A percentile compares a stretch with the other conserved stretches of the same genome.
Conservation (phyloP, 331 rosid species). For the Prunus yedoensis region DNA sequence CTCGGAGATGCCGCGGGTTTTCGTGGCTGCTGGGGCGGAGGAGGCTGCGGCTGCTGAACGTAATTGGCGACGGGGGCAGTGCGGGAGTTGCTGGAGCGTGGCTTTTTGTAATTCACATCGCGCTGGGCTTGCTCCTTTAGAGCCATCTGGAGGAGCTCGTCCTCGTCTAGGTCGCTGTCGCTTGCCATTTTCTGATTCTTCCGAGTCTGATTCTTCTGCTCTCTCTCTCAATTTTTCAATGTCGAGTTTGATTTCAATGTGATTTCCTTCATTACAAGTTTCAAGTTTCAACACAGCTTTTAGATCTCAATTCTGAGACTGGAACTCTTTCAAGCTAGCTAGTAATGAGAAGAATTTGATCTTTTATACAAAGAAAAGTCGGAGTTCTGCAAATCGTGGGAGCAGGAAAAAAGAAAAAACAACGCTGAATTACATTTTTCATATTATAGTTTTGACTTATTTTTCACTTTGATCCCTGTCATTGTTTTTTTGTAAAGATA, state of each 20-base stretch:
- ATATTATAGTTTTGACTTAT: too few species aligned
- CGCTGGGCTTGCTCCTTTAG: slow-evolving; percentile 84
- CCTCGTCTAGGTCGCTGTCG: slow-evolving; percentile 78
- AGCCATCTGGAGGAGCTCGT: slow-evolving; percentile 94
- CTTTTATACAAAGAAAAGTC: too few species aligned
- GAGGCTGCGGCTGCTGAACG: slow-evolving; percentile 54
- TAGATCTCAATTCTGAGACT: background rate
- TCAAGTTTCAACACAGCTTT: too few species aligned
- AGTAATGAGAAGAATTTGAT: too few species aligned
- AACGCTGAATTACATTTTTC: too few species aligned
- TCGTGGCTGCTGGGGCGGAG: slow-evolving; percentile 22
- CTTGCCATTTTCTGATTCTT: slow-evolving; percentile 58
- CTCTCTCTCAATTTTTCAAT: background rate
- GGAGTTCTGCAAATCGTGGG: too few species aligned
- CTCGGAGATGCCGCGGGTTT: slow-evolving; percentile 20
- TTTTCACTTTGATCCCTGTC: too few species aligned
- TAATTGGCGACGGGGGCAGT: slow-evolving; percentile 77
- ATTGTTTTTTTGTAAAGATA: too few species aligned
- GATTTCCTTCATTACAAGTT: background rate
- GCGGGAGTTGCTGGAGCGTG: slow-evolving; percentile 44
- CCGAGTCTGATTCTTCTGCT: background rate
- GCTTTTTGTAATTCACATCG: slow-evolving; percentile 62
- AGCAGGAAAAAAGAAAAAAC: too few species aligned
- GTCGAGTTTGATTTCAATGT: background rate
- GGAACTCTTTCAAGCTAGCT: too few species aligned